A percentile compares a stretch with the other conserved stretches of the same genome.
phyloP scores from a whole-genome alignment of 2,329 filamentous ascomycete genomes.

The Taxawa tesnikishii region DNA sequence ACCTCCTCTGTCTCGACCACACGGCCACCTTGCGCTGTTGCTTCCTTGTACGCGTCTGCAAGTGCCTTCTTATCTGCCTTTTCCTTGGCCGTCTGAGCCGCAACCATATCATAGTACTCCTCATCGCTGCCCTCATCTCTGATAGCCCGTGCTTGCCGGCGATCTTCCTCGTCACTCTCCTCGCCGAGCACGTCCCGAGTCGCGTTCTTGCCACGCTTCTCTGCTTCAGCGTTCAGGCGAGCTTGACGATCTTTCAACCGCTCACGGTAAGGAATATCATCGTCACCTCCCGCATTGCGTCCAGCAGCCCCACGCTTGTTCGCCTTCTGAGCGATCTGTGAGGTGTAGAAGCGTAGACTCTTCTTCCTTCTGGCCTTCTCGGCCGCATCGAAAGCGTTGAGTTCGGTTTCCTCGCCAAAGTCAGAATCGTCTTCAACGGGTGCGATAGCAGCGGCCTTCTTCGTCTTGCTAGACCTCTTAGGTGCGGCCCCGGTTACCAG shows the following conservation, averaged over 20 bases:
- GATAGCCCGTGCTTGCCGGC: conserved; percentile 39
- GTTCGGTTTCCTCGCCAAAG: conserved; percentile 77
- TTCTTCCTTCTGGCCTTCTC: conserved; percentile 88
- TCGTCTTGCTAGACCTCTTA: conserved; percentile 8
- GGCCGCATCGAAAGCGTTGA: conserved; percentile 66
- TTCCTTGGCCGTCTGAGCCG: conserved; percentile 48
- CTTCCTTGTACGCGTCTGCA: conserved; percentile 42
- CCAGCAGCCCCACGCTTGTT: conserved; percentile 69
- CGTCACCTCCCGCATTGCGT: conserved; percentile 64
- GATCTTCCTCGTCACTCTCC: conserved; percentile 55
- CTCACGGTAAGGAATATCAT: conserved; percentile 79
- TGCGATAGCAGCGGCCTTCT: conserved; percentile 13
- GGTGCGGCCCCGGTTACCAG: conserved; percentile 38
- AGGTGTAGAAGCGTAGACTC: conserved; percentile 92
- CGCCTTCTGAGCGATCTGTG: conserved; percentile 88
- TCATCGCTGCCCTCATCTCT: conserved; percentile 42
- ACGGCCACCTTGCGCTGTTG: conserved; percentile 43
- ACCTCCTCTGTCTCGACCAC: conserved; percentile 57
- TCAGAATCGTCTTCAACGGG: conserved; percentile 60
- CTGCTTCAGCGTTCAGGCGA: conserved; percentile 78
- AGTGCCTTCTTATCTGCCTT: conserved; percentile 66
- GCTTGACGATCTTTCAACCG: conserved; percentile 75
- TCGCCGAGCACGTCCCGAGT: conserved; percentile 58
- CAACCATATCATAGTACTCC: conserved; percentile 85
- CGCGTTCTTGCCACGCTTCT: conserved; percentile 59